Percentiles rank a stretch among this genome's conserved stretches.
These are phyloP conservation scores for Fraxinus dipetala DNA, from an alignment of 305 asterid species.

Conservation along the genomic window DNA sequence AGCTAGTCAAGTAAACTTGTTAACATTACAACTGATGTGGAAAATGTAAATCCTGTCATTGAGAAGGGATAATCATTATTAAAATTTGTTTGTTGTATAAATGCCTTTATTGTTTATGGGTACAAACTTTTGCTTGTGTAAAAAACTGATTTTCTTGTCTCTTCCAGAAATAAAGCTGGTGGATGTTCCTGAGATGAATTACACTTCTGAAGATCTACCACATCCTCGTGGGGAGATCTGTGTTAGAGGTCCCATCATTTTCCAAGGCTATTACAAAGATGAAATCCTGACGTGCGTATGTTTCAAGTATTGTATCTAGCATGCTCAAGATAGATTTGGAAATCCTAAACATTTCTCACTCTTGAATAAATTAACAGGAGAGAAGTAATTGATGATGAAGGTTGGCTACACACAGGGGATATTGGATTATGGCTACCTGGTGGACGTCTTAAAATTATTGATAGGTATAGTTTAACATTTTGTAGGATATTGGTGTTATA, in stretches of 20 bases:
- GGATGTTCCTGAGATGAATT: constrained; percentile 97
- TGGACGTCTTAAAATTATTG: constrained; percentile 93
- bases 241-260: constrained; percentile 85
- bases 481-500: not conserved
- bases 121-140: constrained; percentile 2
- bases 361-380: constrained; percentile 52
- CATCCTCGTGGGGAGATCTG: constrained; percentile 99
- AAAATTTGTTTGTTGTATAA: not conserved
- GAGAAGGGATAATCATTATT: constrained; percentile 8
- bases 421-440: constrained; percentile 97
- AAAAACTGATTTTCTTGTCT: constrained; percentile 19
- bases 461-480: constrained; percentile 52
- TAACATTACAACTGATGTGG: not conserved
- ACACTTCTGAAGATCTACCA: constrained; percentile 88
- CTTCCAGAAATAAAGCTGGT: constrained; percentile 83
- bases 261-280: constrained; percentile 89
- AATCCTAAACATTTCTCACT: constrained; percentile 21
- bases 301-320: constrained; percentile 20
- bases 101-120: not conserved
- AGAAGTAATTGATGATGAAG: constrained; percentile 79
- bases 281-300: constrained; percentile 71
- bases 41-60: constrained; percentile 13
- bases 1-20: not conserved
- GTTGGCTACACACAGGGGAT: constrained; percentile 98
- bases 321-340: constrained; percentile 18